A percentile compares a stretch with the other conserved stretches of the same genome.
Evolutionary conservation across 1,139 yeast species (phyloP).

Genomic region (Debaryomycetaceae sp.): DNA sequence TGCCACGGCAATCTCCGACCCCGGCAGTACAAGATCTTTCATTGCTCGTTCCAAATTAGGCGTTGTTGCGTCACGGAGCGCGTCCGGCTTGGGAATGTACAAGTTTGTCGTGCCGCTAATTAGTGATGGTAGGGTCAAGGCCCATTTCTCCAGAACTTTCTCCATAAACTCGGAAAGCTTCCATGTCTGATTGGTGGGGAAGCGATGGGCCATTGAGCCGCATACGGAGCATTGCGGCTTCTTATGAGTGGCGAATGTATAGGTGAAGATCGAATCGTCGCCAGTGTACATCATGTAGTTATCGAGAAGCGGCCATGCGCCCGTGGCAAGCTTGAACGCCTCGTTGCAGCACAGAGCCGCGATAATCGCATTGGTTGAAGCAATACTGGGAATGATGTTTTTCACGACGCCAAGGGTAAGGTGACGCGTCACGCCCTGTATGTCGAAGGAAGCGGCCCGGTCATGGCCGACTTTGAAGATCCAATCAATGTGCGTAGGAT

Average conservation of each 20-base stretch:
- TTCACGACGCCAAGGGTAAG: constrained; percentile 84
- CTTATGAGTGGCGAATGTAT: constrained; percentile 54
- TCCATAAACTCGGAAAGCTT: constrained; percentile 42
- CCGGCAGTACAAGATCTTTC: constrained; percentile 25
- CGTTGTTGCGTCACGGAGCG: constrained; percentile 37
- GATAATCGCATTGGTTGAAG: constrained; percentile 85
- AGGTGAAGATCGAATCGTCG: constrained; percentile 63
- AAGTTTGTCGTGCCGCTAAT: constrained; percentile 30
- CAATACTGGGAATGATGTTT: constrained; percentile 87
- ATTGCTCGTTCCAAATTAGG: constrained; percentile 31
- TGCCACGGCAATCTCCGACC: constrained; percentile 46
- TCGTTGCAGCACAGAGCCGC: constrained; percentile 91
- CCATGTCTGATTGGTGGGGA: constrained; percentile 26
- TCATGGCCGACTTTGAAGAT: constrained; percentile 43
- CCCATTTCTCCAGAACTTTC: constrained; percentile 20
- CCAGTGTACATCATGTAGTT: constrained; percentile 88
- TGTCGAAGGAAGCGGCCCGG: constrained; percentile 58
- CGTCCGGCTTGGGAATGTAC: constrained; percentile 43
- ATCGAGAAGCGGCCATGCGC: constrained; percentile 54
- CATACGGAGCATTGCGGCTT: constrained; percentile 66
- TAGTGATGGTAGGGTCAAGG: constrained; percentile 41
- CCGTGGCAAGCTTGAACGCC: constrained; percentile 67
- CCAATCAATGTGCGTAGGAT: constrained; percentile 57
- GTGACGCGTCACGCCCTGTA: constrained; percentile 60
- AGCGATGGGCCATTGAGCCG: constrained; percentile 34